Evolutionary conservation across 371 early-diverging fungal genomes (phyloP).

Genomic region (Mucor indicus): DNA sequence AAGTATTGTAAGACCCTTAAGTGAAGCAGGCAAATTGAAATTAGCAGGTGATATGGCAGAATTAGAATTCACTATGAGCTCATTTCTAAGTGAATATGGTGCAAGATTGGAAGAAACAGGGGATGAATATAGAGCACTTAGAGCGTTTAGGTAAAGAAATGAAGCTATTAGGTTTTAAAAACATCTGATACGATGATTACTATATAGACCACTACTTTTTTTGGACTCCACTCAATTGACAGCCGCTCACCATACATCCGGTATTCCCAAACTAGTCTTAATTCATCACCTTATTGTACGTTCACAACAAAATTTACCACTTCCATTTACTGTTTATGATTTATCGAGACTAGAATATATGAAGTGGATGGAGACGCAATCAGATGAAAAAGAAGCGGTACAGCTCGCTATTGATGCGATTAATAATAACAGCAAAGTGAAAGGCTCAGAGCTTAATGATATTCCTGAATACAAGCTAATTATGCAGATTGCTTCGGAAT

Average conservation of each 20-base stretch:
- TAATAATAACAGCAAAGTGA: constrained; percentile 26
- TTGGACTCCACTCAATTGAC: constrained; percentile 54
- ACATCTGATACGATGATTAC: too few relatives aligned
- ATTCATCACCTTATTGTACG: constrained; percentile 63
- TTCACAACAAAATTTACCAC: constrained; percentile 41
- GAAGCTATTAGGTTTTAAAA: neutral
- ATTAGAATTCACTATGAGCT: constrained; percentile 61
- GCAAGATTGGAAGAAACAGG: constrained; percentile 55
- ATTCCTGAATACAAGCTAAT: constrained; percentile 34
- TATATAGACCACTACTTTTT: constrained; percentile 48
- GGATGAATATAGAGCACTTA: constrained; percentile 52
- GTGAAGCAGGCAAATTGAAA: constrained; percentile 61
- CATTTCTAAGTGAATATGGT: constrained; percentile 50
- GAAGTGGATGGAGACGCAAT: constrained; percentile 58
- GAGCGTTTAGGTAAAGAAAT: constrained; percentile 49
- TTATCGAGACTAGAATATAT: constrained; percentile 60
- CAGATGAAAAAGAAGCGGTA: constrained; percentile 38
- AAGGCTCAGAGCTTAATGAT: constrained; percentile 17
- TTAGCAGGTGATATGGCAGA: constrained; percentile 72
- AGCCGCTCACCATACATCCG: constrained; percentile 48
- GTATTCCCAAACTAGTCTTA: constrained; percentile 41
- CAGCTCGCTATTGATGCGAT: constrained; percentile 32
- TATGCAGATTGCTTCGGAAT: constrained; percentile 20
- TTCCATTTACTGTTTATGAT: constrained; percentile 51
- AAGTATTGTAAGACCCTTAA: constrained; percentile 56